Evolutionary conservation across 2,329 filamentous ascomycete genomes (phyloP).

Genomic region (Fusarium hostae): DNA sequence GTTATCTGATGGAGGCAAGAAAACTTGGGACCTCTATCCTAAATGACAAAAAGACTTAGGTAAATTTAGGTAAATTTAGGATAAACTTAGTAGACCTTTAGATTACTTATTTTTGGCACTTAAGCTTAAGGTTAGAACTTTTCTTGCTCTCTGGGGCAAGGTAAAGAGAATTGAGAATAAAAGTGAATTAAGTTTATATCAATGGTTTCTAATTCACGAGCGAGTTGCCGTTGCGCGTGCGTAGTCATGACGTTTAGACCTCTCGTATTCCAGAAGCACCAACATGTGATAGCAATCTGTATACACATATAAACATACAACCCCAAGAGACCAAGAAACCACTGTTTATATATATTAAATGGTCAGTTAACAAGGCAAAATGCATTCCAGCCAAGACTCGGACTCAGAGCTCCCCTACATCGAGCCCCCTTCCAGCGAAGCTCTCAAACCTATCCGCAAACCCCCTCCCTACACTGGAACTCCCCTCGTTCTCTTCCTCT

Average conservation of each 20-base stretch:
- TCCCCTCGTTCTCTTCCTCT: conserved; percentile 5
- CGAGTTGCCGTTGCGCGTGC: conserved; percentile 76
- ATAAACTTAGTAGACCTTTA: background rate
- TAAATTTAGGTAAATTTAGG: no score
- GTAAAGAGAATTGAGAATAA: conserved; percentile 57
- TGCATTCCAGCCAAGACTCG: background rate
- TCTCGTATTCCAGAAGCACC: background rate
- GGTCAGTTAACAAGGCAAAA: background rate
- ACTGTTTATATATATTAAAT: no score
- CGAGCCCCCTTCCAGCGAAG: conserved; percentile 6
- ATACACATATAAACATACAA: background rate
- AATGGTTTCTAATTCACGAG: conserved; percentile 63
- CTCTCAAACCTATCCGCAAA: conserved; percentile 1
- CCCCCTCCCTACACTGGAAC: conserved; percentile 26
- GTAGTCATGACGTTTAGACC: conserved; percentile 47
- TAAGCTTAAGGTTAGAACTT: no score
- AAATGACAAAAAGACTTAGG: no score
- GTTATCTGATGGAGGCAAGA: background rate
- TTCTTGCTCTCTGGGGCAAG: no score
- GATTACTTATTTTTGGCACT: background rate
- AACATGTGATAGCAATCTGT: background rate
- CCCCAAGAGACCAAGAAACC: background rate
- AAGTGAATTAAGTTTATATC: background rate
- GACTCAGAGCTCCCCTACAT: conserved; percentile 10
- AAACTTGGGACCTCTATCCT: no score